Base-by-base conservation (phyloP, 73 alveolate genomes). In the Paramecium tetraurelia region DNA sequence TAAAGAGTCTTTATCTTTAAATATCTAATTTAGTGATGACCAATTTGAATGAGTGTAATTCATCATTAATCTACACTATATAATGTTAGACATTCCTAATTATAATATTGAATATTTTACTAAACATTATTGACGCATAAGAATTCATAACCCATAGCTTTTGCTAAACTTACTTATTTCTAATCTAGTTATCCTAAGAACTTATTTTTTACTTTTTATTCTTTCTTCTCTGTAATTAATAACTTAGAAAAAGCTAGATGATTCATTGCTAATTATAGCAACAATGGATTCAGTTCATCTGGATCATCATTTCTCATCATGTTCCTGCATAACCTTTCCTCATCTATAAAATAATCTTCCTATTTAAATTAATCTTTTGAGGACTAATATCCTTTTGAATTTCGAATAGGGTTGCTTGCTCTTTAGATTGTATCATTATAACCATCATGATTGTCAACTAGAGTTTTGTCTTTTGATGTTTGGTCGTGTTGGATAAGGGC, bases 181-280 rank as follows among this genome's bases (percentile, higher is more conserved):
- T 31, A 31, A 72, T 72, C 86, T 18, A 72, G 16, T 40, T 36
- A 72, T 29, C 59, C 59, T 3, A 72, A 29, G 7, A 36, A 72
- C 8, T 36, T 72, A 72, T 72, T 72, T 38, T 40, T 72, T 36
- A 72, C 59, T 18, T 72, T 72, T 40, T 72, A 33, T 72, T 72
- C 57, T 35, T 40, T 22, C 18, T 33, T 72, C 10, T 72, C 57
- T 16, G 86, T 72, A 4, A 40, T 35, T 12, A 72, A 38, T 18
- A 72, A 72, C 20, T 72, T 72, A 11, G 86, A 72, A 72, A 72
- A 72, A 36, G 86, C 59, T 4, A 72, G 33, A 40, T 72, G 86
- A 72, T 72, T 72, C 59, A 72, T 36, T 14, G 86, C 86, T 35
- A 72, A 38, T 72, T 72, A 38, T 10, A 72, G 22, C 38, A 33